Base-by-base conservation (phyloP, 129 eudicot species). In the Chrysanthemum makinoi region DNA sequence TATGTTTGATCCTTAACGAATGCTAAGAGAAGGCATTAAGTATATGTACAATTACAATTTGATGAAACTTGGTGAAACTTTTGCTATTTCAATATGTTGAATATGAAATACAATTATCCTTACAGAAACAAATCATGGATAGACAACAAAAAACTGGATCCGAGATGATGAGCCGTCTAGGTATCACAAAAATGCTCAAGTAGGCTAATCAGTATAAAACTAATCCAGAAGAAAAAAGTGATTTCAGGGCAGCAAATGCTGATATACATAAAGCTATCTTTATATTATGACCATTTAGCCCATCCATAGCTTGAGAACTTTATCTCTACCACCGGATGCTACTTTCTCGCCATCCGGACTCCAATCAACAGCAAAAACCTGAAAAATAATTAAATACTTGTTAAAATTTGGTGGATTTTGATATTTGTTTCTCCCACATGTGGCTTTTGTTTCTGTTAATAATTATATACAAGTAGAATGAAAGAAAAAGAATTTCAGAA, bases 271-370 rank as follows among this genome's bases (percentile, higher is more conserved):
- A 33, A 60, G 28, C 30, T 57, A 28, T 66, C 61, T 59, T 66
- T n/a, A 43, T 44, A 57, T 30, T 28, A 60, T 61, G 70, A 57
- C 54, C 46, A 13, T 52, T 83, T 86, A 94, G 33, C 98, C 80
- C 98, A 94, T 94, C 98, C 98, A 94, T 22, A 94, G 57, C 82
- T 94, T 94, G 83, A 94, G 53, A 68, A 94, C 97, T 79, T 88
- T 82, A 68, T 94, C 98, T 76, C 79, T 88, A 50, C 98, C 98
- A 10, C 98, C 98, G 14, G 97, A 94, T 60, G 96, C 98, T 69
- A 94, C 98, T 72, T 94, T 94, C 83, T 94, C 98, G 24, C 98
- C 98, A 86, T 94, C 97, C 15, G 98, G 98, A 83, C 98, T 94
- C 98, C 98, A 94, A 67, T 94, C 98, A 28, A 94, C 98, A 44